These are phyloP conservation scores for Septoria petroselini DNA, from an alignment of 2,329 filamentous ascomycete species.

Conservation along the genomic window DNA sequence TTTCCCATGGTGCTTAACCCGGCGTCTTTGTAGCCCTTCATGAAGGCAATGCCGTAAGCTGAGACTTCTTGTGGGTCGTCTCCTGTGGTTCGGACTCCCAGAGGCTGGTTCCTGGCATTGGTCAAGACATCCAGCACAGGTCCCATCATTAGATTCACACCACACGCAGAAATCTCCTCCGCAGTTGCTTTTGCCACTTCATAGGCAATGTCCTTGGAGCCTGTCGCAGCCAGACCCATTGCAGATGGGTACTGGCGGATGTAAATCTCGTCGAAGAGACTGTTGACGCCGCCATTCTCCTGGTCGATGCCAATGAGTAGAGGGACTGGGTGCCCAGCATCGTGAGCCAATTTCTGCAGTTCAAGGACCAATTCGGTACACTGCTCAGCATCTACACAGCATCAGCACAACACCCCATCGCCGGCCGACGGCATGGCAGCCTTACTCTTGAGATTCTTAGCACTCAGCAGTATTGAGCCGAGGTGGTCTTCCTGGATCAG, in stretches of 20 bases:
- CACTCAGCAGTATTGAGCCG: slow-evolving; percentile 79
- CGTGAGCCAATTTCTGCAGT: slow-evolving; percentile 84
- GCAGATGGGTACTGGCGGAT: slow-evolving; percentile 95
- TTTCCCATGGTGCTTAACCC: slow-evolving; percentile 88
- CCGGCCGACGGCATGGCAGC: slow-evolving; percentile 6
- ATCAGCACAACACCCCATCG: slow-evolving; percentile 25
- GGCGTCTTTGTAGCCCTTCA: slow-evolving; percentile 89
- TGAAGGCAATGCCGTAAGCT: slow-evolving; percentile 82
- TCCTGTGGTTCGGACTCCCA: slow-evolving; percentile 84
- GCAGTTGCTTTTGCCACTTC: slow-evolving; percentile 90
- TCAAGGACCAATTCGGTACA: slow-evolving; percentile 85
- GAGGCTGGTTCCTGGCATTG: slow-evolving; percentile 83
- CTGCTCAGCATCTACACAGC: slow-evolving; percentile 73
- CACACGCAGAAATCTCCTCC: slow-evolving; percentile 85
- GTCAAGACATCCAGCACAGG: slow-evolving; percentile 92
- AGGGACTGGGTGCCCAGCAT: slow-evolving; percentile 85
- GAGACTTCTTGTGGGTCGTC: slow-evolving; percentile 96
- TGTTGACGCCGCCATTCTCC: slow-evolving; percentile 97
- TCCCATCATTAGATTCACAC: slow-evolving; percentile 92
- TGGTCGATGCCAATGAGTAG: slow-evolving; percentile 90
- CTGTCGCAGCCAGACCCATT: slow-evolving; percentile 94
- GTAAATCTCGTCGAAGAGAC: slow-evolving; percentile 90
- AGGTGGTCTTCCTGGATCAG: slow-evolving; percentile 82
- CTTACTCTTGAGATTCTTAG: slow-evolving; percentile 81
- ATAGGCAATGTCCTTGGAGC: slow-evolving; percentile 79